These are phyloP conservation scores for Vitis hybrid DNA, from an alignment of 177 flowering plant genomes.

Conservation along the genomic window DNA sequence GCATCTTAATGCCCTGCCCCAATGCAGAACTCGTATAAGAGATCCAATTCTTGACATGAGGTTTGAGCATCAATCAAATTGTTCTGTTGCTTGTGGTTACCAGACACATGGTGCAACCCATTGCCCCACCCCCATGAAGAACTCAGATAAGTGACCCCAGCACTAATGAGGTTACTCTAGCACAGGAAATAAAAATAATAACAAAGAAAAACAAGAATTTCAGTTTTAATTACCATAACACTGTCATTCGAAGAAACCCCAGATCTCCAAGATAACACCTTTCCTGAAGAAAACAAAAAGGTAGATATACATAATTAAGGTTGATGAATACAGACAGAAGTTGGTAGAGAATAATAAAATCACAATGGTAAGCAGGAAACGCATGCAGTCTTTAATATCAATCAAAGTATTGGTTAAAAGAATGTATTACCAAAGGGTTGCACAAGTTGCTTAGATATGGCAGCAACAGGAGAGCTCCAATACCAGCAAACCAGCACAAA, in stretches of 20 bases:
- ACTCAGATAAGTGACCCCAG: background rate
- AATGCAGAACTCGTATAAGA: too few species aligned
- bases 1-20: too few species aligned
- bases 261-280: conserved; percentile 54
- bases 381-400: too few species aligned
- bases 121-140: too few species aligned
- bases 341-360: background rate
- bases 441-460: conserved; percentile 60
- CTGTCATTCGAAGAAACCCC: conserved; percentile 36
- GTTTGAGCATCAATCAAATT: too few species aligned
- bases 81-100: too few species aligned
- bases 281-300: conserved; percentile 40
- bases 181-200: background rate
- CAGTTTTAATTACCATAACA: conserved; percentile 47
- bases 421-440: conserved; percentile 70
- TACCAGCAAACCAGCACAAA: conserved; percentile 54
- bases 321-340: background rate
- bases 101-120: too few species aligned
- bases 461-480: conserved; percentile 75
- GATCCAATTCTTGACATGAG: too few species aligned
- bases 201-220: background rate
- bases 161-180: background rate
- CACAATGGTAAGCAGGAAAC: too few species aligned
- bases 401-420: background rate
- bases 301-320: background rate